These are phyloP conservation scores for Lactarius tabidus DNA, from an alignment of 768 basidiomycete species.

Conservation along the genomic window DNA sequence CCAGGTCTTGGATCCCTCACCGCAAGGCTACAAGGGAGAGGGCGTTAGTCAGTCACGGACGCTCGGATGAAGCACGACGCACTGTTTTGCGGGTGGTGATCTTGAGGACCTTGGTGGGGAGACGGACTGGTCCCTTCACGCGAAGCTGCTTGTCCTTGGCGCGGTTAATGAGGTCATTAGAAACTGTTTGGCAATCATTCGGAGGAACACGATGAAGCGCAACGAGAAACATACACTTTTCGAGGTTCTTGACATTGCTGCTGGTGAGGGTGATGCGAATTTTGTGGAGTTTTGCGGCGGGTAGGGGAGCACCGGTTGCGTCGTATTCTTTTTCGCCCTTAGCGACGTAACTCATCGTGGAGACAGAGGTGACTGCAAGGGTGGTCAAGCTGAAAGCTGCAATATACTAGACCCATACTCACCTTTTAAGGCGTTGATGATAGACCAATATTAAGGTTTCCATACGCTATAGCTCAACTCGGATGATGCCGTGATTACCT, in stretches of 20 bases:
- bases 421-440: constrained; percentile 15
- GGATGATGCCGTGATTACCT: constrained; percentile 16
- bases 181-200: constrained; percentile 54
- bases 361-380: constrained; percentile 39
- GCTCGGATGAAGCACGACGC: constrained; percentile 31
- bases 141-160: constrained; percentile 99
- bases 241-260: constrained; percentile 96
- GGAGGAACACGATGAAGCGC: not conserved
- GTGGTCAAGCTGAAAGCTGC: constrained; percentile 33
- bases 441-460: constrained; percentile 20
- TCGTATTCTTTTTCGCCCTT: constrained; percentile 99
- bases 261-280: constrained; percentile 98
- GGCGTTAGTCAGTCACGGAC: constrained; percentile 8
- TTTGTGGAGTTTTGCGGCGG: constrained; percentile 94
- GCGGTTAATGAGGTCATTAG: constrained; percentile 91
- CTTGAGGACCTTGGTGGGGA: constrained; percentile 98
- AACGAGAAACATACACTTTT: constrained; percentile 72
- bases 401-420: not conserved
- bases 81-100: constrained; percentile 99
- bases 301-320: constrained; percentile 80
- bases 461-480: not conserved
- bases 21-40: constrained; percentile 69
- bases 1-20: constrained; percentile 99
- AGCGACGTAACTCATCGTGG: constrained; percentile 95
- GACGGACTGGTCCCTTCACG: constrained; percentile 97